A percentile compares a stretch with the other conserved stretches of the same genome.
These are phyloP conservation scores for Leccinum ochraceum DNA, from an alignment of 768 basidiomycete species.

Conservation along the genomic window DNA sequence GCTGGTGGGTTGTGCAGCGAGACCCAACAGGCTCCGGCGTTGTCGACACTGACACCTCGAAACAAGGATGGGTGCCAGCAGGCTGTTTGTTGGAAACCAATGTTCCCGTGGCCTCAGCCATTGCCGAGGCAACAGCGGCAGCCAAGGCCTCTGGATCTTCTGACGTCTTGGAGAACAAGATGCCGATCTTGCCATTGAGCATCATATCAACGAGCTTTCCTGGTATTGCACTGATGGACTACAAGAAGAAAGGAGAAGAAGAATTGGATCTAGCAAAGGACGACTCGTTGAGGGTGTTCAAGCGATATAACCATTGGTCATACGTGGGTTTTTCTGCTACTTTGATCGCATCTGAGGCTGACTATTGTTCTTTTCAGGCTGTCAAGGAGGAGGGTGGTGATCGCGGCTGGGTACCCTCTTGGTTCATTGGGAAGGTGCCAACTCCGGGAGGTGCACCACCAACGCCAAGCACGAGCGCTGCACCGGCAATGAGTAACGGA, in stretches of 20 bases:
- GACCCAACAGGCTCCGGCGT: conserved; percentile 85
- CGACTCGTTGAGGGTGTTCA: conserved; percentile 89
- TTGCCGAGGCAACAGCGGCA: conserved; percentile 76
- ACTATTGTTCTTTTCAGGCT: conserved; percentile 49
- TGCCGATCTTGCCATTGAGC: conserved; percentile 84
- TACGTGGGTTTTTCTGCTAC: conserved; percentile 54
- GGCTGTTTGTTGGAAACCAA: conserved; percentile 94
- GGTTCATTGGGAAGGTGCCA: conserved; percentile 91
- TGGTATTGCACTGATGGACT: conserved; percentile 95
- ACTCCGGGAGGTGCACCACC: conserved; percentile 42
- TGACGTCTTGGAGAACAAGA: conserved; percentile 46
- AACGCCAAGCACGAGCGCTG: conserved; percentile 52
- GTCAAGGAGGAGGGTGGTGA: conserved; percentile 93
- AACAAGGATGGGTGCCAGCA: conserved; percentile 97
- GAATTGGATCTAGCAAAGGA: conserved; percentile 90
- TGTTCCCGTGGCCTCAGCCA: conserved; percentile 85
- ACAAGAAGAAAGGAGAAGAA: conserved; percentile 90
- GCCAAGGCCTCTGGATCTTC: conserved; percentile 49
- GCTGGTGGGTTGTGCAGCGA: conserved; percentile 99
- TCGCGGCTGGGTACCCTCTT: conserved; percentile 97
- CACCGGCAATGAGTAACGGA: conserved; percentile 31
- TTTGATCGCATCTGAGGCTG: background rate
- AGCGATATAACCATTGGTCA: conserved; percentile 98
- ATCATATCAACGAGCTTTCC: conserved; percentile 99
- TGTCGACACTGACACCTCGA: conserved; percentile 71